Percentiles rank a stretch among this genome's conserved stretches.
Conservation (phyloP, 306 rosid species). For the Myrica gale region DNA sequence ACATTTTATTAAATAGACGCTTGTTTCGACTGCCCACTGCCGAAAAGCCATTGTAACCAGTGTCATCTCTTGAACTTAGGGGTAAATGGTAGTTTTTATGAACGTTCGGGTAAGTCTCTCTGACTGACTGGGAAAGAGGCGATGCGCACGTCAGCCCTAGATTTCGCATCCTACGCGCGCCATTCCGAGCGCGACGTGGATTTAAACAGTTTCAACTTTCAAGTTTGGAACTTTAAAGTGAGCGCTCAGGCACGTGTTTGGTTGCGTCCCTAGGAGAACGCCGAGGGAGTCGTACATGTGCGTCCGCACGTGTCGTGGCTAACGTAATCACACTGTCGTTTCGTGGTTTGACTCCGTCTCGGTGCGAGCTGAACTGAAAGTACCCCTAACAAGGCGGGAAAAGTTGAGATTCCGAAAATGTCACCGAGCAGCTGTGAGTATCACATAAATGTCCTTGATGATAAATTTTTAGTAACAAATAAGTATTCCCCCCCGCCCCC, state of each 20-base stretch:
- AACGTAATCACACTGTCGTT: constrained; percentile 20
- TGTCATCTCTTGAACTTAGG: neutral
- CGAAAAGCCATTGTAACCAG: too few relatives aligned
- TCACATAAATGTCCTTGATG: neutral
- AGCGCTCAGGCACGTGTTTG: constrained; percentile 5
- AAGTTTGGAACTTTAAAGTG: neutral
- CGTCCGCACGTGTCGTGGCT: constrained; percentile 12
- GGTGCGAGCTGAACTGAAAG: neutral
- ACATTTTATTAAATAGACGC: neutral
- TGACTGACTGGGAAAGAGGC: too few relatives aligned
- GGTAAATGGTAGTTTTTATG: neutral
- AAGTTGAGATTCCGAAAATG: neutral
- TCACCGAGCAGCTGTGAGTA: neutral
- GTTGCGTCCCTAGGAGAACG: neutral
- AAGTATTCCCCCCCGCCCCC: too few relatives aligned
- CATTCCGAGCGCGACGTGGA: neutral
- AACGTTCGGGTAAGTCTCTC: too few relatives aligned
- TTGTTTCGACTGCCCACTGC: neutral
- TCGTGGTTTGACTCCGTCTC: constrained; percentile 28
- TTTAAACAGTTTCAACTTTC: neutral
- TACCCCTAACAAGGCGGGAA: neutral
- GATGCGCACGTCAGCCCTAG: constrained; percentile 31
- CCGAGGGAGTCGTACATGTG: neutral
- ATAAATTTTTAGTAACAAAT: neutral
- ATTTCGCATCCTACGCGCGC: neutral